A percentile compares a stretch with the other conserved stretches of the same genome.
Conservation (phyloP, 257 asterid genomes). For the Striga asiatica region DNA sequence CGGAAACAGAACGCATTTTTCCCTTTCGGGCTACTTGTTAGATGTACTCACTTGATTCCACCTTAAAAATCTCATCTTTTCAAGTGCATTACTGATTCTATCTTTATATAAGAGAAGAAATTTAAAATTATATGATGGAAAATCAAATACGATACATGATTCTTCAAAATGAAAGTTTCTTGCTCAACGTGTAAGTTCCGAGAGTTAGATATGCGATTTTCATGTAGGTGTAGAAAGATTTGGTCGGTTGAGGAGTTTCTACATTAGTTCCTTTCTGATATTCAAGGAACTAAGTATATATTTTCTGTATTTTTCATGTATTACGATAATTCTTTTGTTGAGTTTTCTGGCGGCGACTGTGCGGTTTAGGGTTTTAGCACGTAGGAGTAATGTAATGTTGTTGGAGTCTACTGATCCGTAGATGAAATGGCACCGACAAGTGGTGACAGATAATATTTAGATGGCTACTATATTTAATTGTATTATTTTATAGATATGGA, state of each 20-base stretch:
- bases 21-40: no score
- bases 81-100: no score
- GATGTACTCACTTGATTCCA: no score
- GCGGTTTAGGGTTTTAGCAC: conserved; percentile 25
- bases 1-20: no score
- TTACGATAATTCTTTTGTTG: neutral
- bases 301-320: neutral
- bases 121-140: no score
- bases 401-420: conserved; percentile 8
- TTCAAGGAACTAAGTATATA: no score
- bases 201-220: neutral
- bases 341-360: conserved; percentile 12
- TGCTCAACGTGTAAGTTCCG: no score
- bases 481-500: conserved; percentile 17
- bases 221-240: neutral
- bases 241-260: no score
- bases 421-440: conserved; percentile 16
- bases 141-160: no score
- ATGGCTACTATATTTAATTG: conserved; percentile 1
- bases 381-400: conserved; percentile 1
- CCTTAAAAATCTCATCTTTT: no score
- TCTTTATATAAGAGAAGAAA: no score
- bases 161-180: no score
- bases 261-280: neutral
- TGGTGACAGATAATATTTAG: conserved; percentile 20